Evolutionary conservation across 495 filamentous ascomycete species (phyloP).

Genomic region (Podospora tetraspora): DNA sequence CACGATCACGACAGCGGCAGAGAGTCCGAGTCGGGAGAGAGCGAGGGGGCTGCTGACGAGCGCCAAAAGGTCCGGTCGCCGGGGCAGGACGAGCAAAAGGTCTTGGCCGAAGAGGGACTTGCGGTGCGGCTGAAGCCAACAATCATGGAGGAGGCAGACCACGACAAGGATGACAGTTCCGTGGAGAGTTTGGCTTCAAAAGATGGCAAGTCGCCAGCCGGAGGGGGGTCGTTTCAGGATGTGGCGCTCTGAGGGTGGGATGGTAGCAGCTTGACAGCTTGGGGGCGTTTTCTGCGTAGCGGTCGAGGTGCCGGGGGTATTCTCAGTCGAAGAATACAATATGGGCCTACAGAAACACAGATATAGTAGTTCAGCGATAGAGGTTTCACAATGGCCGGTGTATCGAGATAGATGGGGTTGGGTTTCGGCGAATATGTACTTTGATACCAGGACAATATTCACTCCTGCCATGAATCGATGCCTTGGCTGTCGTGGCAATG

Average conservation of each 20-base stretch:
- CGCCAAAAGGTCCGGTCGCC: conserved; percentile 29
- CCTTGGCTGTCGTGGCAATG: neutral
- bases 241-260: conserved; percentile 40
- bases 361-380: neutral
- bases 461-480: neutral
- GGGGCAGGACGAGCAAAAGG: conserved; percentile 51
- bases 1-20: conserved; percentile 25
- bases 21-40: conserved; percentile 22
- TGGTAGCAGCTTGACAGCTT: too few species aligned
- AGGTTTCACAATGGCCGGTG: neutral
- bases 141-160: conserved; percentile 36
- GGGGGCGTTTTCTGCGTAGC: neutral
- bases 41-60: conserved; percentile 34
- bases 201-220: conserved; percentile 38
- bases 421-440: neutral
- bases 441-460: neutral
- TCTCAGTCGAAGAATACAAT: neutral
- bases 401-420: neutral
- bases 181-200: conserved; percentile 14
- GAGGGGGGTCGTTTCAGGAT: conserved; percentile 49
- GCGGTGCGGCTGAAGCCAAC: conserved; percentile 36
- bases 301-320: neutral
- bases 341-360: neutral
- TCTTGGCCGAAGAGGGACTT: conserved; percentile 48
- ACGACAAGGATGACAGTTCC: conserved; percentile 12